Evolutionary conservation across 1,284 basidiomycete genomes (phyloP), one percentile per base, ranked within the genome.

Genomic region (Ustilago nuda): DNA sequence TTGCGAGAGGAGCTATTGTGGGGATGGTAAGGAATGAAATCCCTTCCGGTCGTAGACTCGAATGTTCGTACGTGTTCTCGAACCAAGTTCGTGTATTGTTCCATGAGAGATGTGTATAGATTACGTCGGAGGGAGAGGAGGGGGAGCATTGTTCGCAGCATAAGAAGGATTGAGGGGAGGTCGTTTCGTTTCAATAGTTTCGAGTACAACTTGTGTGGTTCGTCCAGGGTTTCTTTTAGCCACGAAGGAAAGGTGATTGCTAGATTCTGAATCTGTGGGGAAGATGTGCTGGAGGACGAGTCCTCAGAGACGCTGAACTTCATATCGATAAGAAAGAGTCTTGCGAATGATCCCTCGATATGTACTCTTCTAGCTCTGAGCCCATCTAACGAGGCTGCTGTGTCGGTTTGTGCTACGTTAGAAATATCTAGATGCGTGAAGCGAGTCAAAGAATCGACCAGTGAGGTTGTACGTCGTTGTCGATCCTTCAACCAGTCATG

Each of bases 121-220:
- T 64, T 71, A 0, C 73, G n/a, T 0, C 73, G 48, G 0, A 76
- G 33, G n/a, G 68, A 50, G n/a, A 64, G 3, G 8, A 76, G 37
- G 1, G 73, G 68, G 2, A 76, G 19, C 57, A 71, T 57, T 1
- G 68, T 76, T 3, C 73, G 68, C 5, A 76, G 48, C 67, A 70
- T 76, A 19, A 76, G 35, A 45, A 76, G 36, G 2, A 76, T 51
- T 4, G 65, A 48, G 2, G 68, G 73, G 6, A 76, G 58, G 52
- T 76, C 73, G 41, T 67, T 67, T 2, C 68, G 41, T 17, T 12
- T 1, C 4, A 62, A 0, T 3, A 71, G 37, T 17, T 45, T 51
- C 2, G 12, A 9, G 12, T 52, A 68, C 19, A 61, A 46, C 6
- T 30, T 17, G 23, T 61, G 45, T 1, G 15, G 52, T 1, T 12